Evolutionary conservation across 2,329 filamentous ascomycete species (phyloP), one percentile per base, ranked within the genome.

Genomic region (Ascocoryne sarcoides): DNA sequence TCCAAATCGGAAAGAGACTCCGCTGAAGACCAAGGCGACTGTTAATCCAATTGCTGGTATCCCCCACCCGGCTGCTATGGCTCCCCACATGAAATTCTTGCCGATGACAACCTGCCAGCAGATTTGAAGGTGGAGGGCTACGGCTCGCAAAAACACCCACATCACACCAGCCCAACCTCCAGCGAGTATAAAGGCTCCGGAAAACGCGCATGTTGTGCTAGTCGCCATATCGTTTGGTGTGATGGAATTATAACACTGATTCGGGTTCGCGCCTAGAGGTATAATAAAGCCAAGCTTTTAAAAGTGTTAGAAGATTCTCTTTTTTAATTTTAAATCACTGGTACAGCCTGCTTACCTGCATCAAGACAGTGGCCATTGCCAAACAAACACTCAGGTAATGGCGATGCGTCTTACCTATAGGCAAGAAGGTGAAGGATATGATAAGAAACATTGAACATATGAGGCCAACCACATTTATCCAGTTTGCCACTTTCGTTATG

Each of bases 51-150:
- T 64, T 17, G 80, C 71, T 2, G 89, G 87, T 33, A 96, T 72
- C 14, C 83, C 84, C 84, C 90, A 95, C 46, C 92, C 92, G 7
- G 80, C 66, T 12, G 74, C 71, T 56, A 95, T 79, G 3, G 90
- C 80, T 49, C 76, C 75, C 69, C 86, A 87, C 78, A 95, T 95
- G 63, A 95, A 96, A 54, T 75, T 84, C 32, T 79, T 76, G 29
- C 92, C 92, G 3, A 94, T 84, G 5, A 90, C 79, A 23, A 93
- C 73, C 61, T 96, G 88, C 92, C 92, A 98, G 68, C 89, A 95
- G 49, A 98, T 95, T 62, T 96, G 92, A 18, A 98, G 77, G 62
- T 98, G 92, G 54, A 98, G 81, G 4, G 88, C 94, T 23, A 96
- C 66, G 0, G 90, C 84, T 48, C 92, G 79, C 45, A 95, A 73